Evolutionary conservation across 305 asterid species (phyloP).

Genomic region (Vinca major): DNA sequence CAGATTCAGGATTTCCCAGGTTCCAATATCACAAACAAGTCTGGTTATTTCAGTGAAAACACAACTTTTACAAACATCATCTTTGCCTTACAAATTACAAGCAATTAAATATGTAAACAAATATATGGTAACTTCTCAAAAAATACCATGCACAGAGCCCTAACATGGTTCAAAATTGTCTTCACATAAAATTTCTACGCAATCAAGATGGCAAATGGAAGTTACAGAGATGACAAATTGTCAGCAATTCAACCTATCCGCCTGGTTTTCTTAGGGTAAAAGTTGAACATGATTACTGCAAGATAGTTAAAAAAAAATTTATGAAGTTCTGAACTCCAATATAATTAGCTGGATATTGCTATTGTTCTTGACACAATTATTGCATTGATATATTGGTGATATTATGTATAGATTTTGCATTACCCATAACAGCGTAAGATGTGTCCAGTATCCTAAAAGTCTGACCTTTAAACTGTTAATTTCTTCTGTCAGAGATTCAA

Average conservation of each 20-base stretch:
- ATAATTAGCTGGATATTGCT: background rate
- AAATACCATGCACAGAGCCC: background rate
- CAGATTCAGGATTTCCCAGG: background rate
- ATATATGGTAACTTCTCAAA: background rate
- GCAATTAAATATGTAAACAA: background rate
- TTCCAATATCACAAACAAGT: background rate
- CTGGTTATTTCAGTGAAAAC: background rate
- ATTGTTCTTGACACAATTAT: background rate
- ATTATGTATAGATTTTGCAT: too few relatives aligned
- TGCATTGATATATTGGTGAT: background rate
- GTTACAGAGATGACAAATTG: background rate
- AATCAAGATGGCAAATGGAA: conserved; percentile 1
- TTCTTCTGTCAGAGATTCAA: conserved; percentile 68
- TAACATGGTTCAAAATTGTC: background rate
- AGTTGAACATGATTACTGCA: conserved; percentile 3
- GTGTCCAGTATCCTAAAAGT: background rate
- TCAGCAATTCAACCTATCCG: background rate
- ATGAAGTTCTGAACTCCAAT: background rate
- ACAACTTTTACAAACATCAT: background rate
- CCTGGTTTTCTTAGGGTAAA: background rate
- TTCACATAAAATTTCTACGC: background rate
- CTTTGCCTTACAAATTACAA: background rate
- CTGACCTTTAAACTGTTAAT: conserved; percentile 60
- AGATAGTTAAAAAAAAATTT: background rate
- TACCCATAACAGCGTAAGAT: background rate